Conservation (phyloP, 75 land plant species). For the Isoetes taiwanensis region DNA sequence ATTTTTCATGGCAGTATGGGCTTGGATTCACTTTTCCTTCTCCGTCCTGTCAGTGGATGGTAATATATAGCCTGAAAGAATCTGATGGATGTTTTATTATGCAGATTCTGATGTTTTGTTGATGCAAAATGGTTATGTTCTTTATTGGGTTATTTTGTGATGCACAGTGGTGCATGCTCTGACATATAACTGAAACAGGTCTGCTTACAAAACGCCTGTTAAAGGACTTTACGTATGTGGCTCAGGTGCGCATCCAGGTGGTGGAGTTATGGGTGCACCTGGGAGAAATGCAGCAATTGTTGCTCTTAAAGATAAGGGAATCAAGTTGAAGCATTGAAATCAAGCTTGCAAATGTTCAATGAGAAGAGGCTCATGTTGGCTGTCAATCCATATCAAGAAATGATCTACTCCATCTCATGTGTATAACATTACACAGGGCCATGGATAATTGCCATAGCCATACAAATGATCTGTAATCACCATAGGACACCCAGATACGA, state of each 20-base stretch:
- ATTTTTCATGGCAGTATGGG: conserved; percentile 99
- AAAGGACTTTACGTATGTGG: conserved; percentile 84
- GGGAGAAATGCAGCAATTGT: conserved; percentile 87
- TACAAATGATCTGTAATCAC: too few species aligned
- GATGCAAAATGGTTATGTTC: background rate
- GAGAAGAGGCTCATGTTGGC: too few species aligned
- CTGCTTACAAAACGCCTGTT: conserved; percentile 73
- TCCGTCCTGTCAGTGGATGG: conserved; percentile 95
- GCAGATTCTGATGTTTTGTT: background rate
- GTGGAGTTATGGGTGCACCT: conserved; percentile 98
- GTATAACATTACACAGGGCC: too few species aligned
- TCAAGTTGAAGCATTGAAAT: too few species aligned
- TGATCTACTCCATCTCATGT: too few species aligned
- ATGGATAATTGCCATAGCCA: too few species aligned
- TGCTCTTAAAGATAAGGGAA: conserved; percentile 65
- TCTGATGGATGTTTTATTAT: too few species aligned
- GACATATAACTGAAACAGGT: too few species aligned
- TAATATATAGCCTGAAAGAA: too few species aligned
- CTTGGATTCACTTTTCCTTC: conserved; percentile 77
- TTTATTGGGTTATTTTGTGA: background rate
- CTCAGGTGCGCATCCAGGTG: conserved; percentile 96
- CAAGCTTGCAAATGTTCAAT: too few species aligned
- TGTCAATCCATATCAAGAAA: too few species aligned
- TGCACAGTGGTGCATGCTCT: background rate
- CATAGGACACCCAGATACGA: too few species aligned